phyloP scores from a whole-genome alignment of 2,329 filamentous ascomycete species.

The Talaromyces sp. region DNA sequence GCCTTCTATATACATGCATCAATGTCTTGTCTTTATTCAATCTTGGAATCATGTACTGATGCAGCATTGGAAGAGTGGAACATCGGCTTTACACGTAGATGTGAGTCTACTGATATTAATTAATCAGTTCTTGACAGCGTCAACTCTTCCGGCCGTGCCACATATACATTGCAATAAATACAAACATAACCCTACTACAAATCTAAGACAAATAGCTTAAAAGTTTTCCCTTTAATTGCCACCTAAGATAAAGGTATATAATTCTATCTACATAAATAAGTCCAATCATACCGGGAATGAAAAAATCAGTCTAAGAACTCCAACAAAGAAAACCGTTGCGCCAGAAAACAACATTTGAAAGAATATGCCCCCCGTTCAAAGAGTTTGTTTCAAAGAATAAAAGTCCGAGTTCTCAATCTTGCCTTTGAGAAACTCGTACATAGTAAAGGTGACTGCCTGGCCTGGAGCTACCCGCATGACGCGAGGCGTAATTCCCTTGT shows the following conservation, averaged over 20 bases:
- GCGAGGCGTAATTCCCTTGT: constrained; percentile 95
- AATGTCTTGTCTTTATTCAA: not conserved
- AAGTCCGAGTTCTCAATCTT: constrained; percentile 51
- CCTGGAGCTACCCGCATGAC: constrained; percentile 97
- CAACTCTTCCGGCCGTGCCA: not conserved
- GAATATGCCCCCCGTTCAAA: not conserved
- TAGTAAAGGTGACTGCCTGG: constrained; percentile 72
- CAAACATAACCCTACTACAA: not conserved
- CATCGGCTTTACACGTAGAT: no score
- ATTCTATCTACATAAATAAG: not conserved
- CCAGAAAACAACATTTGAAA: not conserved
- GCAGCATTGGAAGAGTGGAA: not conserved
- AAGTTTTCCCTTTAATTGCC: not conserved
- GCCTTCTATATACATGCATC: not conserved
- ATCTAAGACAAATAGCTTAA: not conserved
- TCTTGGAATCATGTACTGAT: not conserved
- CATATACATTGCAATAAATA: not conserved
- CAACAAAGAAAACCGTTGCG: not conserved
- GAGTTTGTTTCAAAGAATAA: not conserved
- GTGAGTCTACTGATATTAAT: not conserved
- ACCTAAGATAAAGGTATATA: not conserved
- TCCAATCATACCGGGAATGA: no score
- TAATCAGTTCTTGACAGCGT: not conserved
- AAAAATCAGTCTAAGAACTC: not conserved
- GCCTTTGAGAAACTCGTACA: constrained; percentile 72